phyloP scores from a whole-genome alignment of 495 filamentous ascomycete genomes.

The Hypoxylon lenormandii region DNA sequence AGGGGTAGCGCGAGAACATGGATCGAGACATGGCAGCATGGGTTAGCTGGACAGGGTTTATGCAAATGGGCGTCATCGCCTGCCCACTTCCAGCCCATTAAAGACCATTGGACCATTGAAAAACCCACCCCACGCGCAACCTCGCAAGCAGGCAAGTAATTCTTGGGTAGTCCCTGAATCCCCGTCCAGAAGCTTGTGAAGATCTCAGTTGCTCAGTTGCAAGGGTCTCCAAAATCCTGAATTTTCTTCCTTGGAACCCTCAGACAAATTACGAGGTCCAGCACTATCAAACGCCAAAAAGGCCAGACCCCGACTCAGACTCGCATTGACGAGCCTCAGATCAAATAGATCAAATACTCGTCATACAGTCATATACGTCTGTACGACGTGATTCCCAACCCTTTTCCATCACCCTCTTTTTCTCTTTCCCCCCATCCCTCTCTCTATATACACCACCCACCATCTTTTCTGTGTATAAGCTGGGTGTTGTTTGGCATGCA shows the following conservation, averaged over 20 bases:
- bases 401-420: not conserved
- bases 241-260: slow-evolving; percentile 33
- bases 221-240: slow-evolving; percentile 37
- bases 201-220: slow-evolving; percentile 15
- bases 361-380: not conserved
- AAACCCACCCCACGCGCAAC: not conserved
- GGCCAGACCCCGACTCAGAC: too few relatives aligned
- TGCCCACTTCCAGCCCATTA: slow-evolving; percentile 4
- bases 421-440: slow-evolving; percentile 6
- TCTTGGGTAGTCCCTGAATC: too few relatives aligned
- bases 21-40: too few relatives aligned
- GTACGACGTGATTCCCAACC: slow-evolving; percentile 1
- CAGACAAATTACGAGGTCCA: slow-evolving; percentile 22
- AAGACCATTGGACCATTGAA: not conserved
- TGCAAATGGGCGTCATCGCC: slow-evolving; percentile 43
- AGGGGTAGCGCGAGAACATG: not conserved
- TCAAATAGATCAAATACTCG: slow-evolving; percentile 16
- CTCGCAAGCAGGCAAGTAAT: too few relatives aligned
- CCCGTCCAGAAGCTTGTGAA: slow-evolving; percentile 39
- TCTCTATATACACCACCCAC: not conserved
- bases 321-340: slow-evolving; percentile 12
- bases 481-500: slow-evolving; percentile 4
- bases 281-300: not conserved
- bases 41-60: slow-evolving; percentile 39
- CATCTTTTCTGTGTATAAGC: not conserved